Conservation (phyloP, 2,329 filamentous ascomycete species). For the Microcyclospora tardicrescens region DNA sequence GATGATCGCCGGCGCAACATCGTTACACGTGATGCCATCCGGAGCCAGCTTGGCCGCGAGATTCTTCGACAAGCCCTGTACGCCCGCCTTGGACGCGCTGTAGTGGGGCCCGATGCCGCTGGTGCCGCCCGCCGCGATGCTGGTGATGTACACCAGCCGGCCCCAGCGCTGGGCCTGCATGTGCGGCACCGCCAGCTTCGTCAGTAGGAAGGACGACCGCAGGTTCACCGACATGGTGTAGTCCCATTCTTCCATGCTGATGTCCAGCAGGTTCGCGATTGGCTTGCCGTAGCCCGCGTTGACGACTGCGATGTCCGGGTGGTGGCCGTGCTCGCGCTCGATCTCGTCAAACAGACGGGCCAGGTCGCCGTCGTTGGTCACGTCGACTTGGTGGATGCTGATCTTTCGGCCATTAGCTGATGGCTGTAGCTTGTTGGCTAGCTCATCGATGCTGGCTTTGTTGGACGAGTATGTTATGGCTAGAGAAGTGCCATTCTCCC, state of each 20-base stretch:
- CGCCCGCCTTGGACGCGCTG: conserved; percentile 28
- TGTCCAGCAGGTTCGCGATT: conserved; percentile 38
- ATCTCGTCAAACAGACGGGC: conserved; percentile 43
- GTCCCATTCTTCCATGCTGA: conserved; percentile 52
- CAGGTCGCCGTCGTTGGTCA: conserved; percentile 42
- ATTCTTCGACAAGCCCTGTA: conserved; percentile 53
- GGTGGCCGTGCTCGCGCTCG: conserved; percentile 38
- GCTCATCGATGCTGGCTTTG: conserved; percentile 32
- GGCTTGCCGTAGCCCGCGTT: conserved; percentile 56
- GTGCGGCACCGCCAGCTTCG: conserved; percentile 46
- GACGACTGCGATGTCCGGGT: conserved; percentile 50
- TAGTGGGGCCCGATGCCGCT: conserved; percentile 41
- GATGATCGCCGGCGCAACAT: conserved; percentile 59
- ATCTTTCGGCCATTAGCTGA: conserved; percentile 26
- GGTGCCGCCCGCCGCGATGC: conserved; percentile 50
- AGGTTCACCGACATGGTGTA: conserved; percentile 50
- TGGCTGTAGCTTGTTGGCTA: conserved; percentile 25
- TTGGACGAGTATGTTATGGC: conserved; percentile 48
- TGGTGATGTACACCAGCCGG: conserved; percentile 51
- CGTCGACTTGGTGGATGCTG: conserved; percentile 46
- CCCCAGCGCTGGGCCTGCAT: conserved; percentile 51
- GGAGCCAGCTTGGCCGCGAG: conserved; percentile 47
- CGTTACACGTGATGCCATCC: conserved; percentile 53
- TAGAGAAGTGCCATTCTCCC: conserved; percentile 38
- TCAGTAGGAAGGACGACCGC: conserved; percentile 49